Base-by-base conservation (phyloP, 2,329 filamentous ascomycete genomes). In the Pleurostoma richardsiae region DNA sequence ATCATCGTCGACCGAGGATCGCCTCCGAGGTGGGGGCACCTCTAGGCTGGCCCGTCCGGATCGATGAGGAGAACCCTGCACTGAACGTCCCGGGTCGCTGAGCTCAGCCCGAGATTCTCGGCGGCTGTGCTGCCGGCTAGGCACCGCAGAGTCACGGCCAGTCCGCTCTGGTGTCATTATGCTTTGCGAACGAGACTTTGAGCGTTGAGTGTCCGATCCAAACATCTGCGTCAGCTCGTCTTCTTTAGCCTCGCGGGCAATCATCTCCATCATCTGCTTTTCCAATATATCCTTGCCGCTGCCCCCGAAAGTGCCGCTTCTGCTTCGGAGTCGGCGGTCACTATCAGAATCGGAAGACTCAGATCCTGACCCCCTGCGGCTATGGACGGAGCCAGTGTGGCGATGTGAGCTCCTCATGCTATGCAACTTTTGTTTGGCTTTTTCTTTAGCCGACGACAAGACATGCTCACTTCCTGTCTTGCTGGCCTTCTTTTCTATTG, bases 241-340 rank as follows among this genome's bases (percentile, higher is more conserved):
- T 40, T 72, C 70, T 10, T 64, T 62, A 5, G 70, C 71, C 57
- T 83, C 79, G 50, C 72, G 72, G 5, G 75, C 75, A 49, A 83
- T 71, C 67, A 82, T 76, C 48, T 82, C 78, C 48, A 74, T 64
- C 78, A 83, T 83, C 56, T 83, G 80, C 58, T 78, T 81, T 51
- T 81, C 77, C 10, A 83, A 62, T 10, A 83, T 64, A 47, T 80
- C 75, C 50, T 73, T 75, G 28, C 68, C 70, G 40, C 64, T 71
- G 52, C 71, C 76, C 41, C 71, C 72, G 46, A 74, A 68, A 2
- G 76, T 80, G 8, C 69, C 72, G 11, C 62, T 68, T 36, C 72
- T 71, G 27, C 60, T 67, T 29, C 65, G 65, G 48, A 59, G 60
- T 19, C 19, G 19, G 6, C 47, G 54, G 41, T 77, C 74, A 47